Conservation (phyloP, 768 basidiomycete genomes). For the Leccinellum albellum region DNA sequence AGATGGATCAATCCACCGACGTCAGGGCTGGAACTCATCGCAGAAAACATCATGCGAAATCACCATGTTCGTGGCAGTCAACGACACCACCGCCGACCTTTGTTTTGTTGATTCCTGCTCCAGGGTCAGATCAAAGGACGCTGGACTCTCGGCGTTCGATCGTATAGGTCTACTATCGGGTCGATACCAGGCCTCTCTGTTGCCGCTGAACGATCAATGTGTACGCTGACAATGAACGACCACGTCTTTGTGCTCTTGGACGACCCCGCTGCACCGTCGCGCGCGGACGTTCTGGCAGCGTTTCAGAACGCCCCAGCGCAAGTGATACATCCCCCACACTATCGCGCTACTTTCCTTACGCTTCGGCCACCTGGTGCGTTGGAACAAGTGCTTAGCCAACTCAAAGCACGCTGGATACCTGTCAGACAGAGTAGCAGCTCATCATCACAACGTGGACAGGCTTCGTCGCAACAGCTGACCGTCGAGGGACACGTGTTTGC, state of each 20-base stretch:
- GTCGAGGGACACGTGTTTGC: slow-evolving; percentile 73
- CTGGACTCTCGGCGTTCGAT: slow-evolving; percentile 69
- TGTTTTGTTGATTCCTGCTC: slow-evolving; percentile 12
- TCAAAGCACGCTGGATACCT: slow-evolving; percentile 73
- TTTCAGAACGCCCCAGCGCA: slow-evolving; percentile 36
- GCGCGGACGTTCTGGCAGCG: slow-evolving; percentile 48
- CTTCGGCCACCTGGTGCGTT: slow-evolving; percentile 69
- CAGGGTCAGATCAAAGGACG: slow-evolving; percentile 59
- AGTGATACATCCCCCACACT: slow-evolving; percentile 46
- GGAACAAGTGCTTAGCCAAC: slow-evolving; percentile 69
- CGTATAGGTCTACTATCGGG: slow-evolving; percentile 71
- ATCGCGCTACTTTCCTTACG: slow-evolving; percentile 73
- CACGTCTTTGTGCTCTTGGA: slow-evolving; percentile 78
- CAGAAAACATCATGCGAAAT: slow-evolving; percentile 65
- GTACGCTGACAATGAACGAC: slow-evolving; percentile 72
- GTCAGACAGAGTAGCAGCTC: slow-evolving; percentile 49
- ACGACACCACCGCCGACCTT: slow-evolving; percentile 11
- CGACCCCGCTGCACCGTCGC: slow-evolving; percentile 67
- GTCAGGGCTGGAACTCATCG: slow-evolving; percentile 62
- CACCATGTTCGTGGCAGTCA: slow-evolving; percentile 50
- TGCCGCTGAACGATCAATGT: slow-evolving; percentile 66
- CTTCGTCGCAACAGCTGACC: slow-evolving; percentile 57
- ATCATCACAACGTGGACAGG: slow-evolving; percentile 43
- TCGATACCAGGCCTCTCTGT: slow-evolving; percentile 48
- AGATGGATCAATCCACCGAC: slow-evolving; percentile 83